Evolutionary conservation across 352 stramenopile genomes (phyloP).

Genomic region (Pythium grandisporangium): DNA sequence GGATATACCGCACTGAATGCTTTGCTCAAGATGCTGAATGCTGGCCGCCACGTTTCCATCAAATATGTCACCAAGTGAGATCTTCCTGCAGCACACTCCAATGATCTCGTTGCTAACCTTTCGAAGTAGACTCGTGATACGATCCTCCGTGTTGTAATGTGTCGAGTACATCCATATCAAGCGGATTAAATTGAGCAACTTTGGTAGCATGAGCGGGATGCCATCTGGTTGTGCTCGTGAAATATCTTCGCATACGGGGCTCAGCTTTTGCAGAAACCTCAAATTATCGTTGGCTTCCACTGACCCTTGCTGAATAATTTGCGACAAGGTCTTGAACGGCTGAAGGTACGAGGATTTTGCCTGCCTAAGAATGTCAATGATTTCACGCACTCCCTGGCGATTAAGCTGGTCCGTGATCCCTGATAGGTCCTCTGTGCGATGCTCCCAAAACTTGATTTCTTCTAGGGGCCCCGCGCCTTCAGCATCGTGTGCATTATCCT

Average conservation of each 20-base stretch:
- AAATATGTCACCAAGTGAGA: slow-evolving; percentile 87
- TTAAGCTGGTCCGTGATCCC: slow-evolving; percentile 93
- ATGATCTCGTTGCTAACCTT: slow-evolving; percentile 96
- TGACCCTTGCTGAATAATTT: slow-evolving; percentile 90
- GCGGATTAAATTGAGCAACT: slow-evolving; percentile 90
- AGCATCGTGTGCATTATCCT: slow-evolving; percentile 88
- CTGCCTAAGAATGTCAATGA: slow-evolving; percentile 76
- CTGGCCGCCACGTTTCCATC: slow-evolving; percentile 89
- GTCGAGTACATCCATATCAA: slow-evolving; percentile 91
- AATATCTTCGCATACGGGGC: slow-evolving; percentile 86
- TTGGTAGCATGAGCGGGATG: slow-evolving; percentile 87
- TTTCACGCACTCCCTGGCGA: slow-evolving; percentile 83
- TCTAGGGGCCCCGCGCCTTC: slow-evolving; percentile 89
- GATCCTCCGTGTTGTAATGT: slow-evolving; percentile 94
- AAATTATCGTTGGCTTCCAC: slow-evolving; percentile 92
- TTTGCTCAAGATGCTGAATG: slow-evolving; percentile 87
- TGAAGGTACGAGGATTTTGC: slow-evolving; percentile 92
- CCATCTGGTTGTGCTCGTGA: slow-evolving; percentile 74
- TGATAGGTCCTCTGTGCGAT: slow-evolving; percentile 87
- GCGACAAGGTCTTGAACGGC: slow-evolving; percentile 87
- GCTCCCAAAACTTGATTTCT: slow-evolving; percentile 95
- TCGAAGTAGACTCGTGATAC: slow-evolving; percentile 86
- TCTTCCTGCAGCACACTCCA: slow-evolving; percentile 81
- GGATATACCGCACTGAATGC: slow-evolving; percentile 86
- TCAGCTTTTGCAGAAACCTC: slow-evolving; percentile 90